These are phyloP conservation scores for Penicillium sp. DNA, from an alignment of 2,329 filamentous ascomycete species.

Conservation along the genomic window DNA sequence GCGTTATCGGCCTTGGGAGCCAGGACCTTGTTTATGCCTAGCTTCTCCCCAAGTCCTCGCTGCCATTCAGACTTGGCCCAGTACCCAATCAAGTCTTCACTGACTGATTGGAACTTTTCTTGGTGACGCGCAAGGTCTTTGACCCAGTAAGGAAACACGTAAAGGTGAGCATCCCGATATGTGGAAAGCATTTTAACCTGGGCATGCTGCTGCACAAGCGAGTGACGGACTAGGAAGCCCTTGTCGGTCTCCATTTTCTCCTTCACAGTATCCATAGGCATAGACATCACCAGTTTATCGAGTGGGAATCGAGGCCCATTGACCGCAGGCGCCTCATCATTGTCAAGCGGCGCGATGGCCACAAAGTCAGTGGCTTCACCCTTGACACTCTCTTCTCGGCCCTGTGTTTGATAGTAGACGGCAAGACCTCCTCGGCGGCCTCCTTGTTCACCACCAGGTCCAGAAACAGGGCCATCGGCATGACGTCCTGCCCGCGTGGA, in stretches of 20 bases:
- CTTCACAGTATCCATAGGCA: slow-evolving; percentile 86
- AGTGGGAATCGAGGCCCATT: slow-evolving; percentile 39
- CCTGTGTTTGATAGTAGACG: slow-evolving; percentile 89
- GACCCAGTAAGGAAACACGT: slow-evolving; percentile 91
- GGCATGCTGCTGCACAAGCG: slow-evolving; percentile 74
- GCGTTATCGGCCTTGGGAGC: slow-evolving; percentile 49
- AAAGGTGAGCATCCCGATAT: slow-evolving; percentile 90
- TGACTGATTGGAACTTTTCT: slow-evolving; percentile 81
- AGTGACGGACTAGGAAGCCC: slow-evolving; percentile 69
- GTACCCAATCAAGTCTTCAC: slow-evolving; percentile 90
- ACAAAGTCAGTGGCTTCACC: slow-evolving; percentile 93
- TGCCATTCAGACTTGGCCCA: slow-evolving; percentile 97
- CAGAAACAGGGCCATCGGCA: slow-evolving; percentile 49
- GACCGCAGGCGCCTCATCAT: slow-evolving; percentile 55
- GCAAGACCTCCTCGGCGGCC: slow-evolving; percentile 77
- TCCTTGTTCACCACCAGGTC: slow-evolving; percentile 58
- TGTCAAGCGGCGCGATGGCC: slow-evolving; percentile 70
- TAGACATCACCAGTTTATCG: slow-evolving; percentile 74
- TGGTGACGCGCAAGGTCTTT: slow-evolving; percentile 81
- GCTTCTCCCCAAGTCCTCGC: slow-evolving; percentile 74
- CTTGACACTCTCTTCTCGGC: slow-evolving; percentile 72
- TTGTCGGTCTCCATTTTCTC: slow-evolving; percentile 79
- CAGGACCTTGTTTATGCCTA: slow-evolving; percentile 72
- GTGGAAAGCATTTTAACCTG: slow-evolving; percentile 79
- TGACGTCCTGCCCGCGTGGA: slow-evolving; percentile 51